Percentiles rank a stretch among this genome's conserved stretches.
These are phyloP conservation scores for Naematelia aurantialba DNA, from an alignment of 768 basidiomycete species.

Conservation along the genomic window DNA sequence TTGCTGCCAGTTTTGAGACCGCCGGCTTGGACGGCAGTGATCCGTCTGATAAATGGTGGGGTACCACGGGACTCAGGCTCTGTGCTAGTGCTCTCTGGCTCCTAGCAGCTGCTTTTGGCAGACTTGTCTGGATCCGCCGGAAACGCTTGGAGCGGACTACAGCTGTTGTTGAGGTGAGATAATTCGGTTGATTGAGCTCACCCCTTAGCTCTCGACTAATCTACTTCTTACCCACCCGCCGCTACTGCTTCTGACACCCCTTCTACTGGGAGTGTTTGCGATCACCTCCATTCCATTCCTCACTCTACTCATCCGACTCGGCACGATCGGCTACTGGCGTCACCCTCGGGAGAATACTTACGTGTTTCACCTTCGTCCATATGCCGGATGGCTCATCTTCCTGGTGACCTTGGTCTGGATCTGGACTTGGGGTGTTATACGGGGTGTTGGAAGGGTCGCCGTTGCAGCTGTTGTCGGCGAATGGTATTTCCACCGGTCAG, in stretches of 20 bases:
- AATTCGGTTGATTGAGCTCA: neutral
- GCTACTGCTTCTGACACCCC: conserved; percentile 47
- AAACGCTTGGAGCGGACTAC: conserved; percentile 58
- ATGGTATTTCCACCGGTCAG: conserved; percentile 80
- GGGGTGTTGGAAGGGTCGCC: conserved; percentile 71
- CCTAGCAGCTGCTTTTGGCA: conserved; percentile 66
- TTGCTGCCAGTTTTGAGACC: conserved; percentile 46
- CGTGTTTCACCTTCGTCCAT: conserved; percentile 60
- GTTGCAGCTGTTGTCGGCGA: conserved; percentile 79
- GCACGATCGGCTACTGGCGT: conserved; percentile 50
- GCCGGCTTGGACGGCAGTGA: conserved; percentile 28
- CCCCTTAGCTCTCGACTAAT: conserved; percentile 41
- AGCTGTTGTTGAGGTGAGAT: conserved; percentile 51
- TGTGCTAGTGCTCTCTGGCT: conserved; percentile 72
- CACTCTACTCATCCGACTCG: conserved; percentile 45
- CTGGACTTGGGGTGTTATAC: conserved; percentile 74
- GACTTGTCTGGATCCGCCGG: conserved; percentile 57
- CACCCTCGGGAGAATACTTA: conserved; percentile 51
- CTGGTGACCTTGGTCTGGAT: conserved; percentile 59
- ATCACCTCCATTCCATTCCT: conserved; percentile 46
- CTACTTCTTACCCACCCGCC: conserved; percentile 48
- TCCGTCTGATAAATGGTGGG: conserved; percentile 43
- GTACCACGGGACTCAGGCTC: conserved; percentile 61
- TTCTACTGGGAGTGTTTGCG: conserved; percentile 45
- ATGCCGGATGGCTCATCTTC: conserved; percentile 73